Base-by-base conservation (phyloP, 2,329 filamentous ascomycete species). In the Penicillium aurantiogriseum region DNA sequence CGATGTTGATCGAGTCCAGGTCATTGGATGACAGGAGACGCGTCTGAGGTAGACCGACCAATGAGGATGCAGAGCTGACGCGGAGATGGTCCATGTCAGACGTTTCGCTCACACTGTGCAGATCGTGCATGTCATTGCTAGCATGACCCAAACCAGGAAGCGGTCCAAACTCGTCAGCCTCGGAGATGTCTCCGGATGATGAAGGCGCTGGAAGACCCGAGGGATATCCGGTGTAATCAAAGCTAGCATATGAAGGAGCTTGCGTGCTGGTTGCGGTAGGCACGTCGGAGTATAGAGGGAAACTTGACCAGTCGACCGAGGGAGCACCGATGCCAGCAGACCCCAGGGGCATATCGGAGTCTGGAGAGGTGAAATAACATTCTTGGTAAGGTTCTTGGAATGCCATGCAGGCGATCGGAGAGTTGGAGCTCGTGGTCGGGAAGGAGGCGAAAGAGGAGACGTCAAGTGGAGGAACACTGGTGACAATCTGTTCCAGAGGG, bases 121-220 rank as follows among this genome's bases (percentile, higher is more conserved):
- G 63, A 49, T 78, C 74, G 48, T 74, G 71, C 51, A 74, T 62
- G 50, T 67, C 65, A 58, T 76, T 69, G 62, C 63, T 63, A 44
- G 66, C 55, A 36, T 64, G 61, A 23, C 65, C 69, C 31, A 74
- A 57, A 23, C 65, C 70, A 17, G 69, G 70, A 48, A 74, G 67
- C 8, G 71, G 67, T 17, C 69, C 69, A 51, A 73, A 77, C 44
- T 81, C 79, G 31, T 80, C 79, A 13, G 75, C 71, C 61, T 81
- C 79, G 4, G 79, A 81, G 21, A 77, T 69, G 46, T 80, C 79
- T n/a, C 77, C 79, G 5, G 79, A 80, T 3, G 79, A 80, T 9
- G 78, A 79, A 11, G 74, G 76, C 2, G 76, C 71, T 13, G 77
- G 67, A 9, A 75, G 71, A 29, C 74, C 70, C 25, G 72, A 72